Base-by-base conservation (phyloP, 495 filamentous ascomycete genomes). In the Eremomyces bilateralis region DNA sequence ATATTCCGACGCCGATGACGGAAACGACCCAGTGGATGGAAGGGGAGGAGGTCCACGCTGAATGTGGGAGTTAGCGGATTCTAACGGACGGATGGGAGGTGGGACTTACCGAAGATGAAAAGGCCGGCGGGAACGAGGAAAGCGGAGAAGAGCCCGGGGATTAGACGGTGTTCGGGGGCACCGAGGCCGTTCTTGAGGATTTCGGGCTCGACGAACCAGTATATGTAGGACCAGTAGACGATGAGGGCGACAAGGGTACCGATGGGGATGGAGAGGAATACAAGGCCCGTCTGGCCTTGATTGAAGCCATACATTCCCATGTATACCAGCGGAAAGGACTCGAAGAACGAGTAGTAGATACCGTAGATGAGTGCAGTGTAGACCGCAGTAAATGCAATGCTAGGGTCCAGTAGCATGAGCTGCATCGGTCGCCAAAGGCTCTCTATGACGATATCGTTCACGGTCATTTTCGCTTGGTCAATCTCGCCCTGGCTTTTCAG, bases 341-440 rank as follows among this genome's bases (percentile, higher is more conserved):
- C 73, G 57, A 77, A 77, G 60, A 74, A 75, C 40, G 57, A 63
- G 51, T 75, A 76, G 51, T 65, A 73, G 49, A 74, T 74, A 18
- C 60, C 69, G 51, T 76, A 73, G 36, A 64, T 61, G 37, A 77
- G 57, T 11, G 62, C 61, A 1, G 65, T 65, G 51, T 76, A 76
- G 31, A 65, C 31, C 36, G 68, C 62, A 0, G 66, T 59, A 55
- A 75, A 76, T 3, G 64, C 52, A 4, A 77, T 61, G 31, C 68
- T 63, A 0, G 69, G 67, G 37, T 77, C 69, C 40, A 63, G 62
- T 48, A 75, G 45, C 17, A 64, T 69, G 43, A 77, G 70, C 50
- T 73, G 60, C 18, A 67, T 40, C 1, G 69, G 73, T 31, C 67
- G 67, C 48, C 71, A 60, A 4, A 77, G 49, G n/a, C 70, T 65